A percentile compares a stretch with the other conserved stretches of the same genome.
Conservation (phyloP, 129 eudicot genomes). For the Saussurea involucrata region DNA sequence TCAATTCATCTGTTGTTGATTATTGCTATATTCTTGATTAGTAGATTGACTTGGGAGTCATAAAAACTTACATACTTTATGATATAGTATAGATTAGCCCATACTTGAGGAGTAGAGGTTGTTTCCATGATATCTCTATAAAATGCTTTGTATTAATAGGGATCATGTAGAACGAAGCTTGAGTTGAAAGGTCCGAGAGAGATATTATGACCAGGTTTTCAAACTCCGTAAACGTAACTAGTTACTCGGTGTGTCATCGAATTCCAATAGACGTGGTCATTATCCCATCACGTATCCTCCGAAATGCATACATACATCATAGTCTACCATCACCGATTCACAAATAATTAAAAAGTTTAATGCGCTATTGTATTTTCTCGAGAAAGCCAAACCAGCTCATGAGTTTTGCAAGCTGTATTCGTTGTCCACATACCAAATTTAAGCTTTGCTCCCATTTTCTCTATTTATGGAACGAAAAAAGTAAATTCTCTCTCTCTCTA, state of each 20-base stretch:
- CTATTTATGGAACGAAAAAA: conserved; percentile 15
- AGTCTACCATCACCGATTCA: conserved; percentile 29
- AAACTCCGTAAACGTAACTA: conserved; percentile 5
- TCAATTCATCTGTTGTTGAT: too few species aligned
- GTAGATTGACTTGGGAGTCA: too few species aligned
- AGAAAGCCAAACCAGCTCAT: conserved; percentile 24
- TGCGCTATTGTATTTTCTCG: conserved; percentile 21
- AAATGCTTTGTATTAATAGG: too few species aligned
- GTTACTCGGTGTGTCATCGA: conserved; percentile 11
- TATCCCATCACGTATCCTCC: conserved; percentile 20
- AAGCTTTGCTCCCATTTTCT: conserved; percentile 27
- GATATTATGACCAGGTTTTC: background rate
- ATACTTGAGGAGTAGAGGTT: too few species aligned
- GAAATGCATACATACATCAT: too few species aligned
- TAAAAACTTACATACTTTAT: too few species aligned
- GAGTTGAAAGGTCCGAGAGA: background rate
- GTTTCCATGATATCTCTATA: too few species aligned
- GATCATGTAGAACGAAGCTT: too few species aligned
- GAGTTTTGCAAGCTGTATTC: conserved; percentile 37
- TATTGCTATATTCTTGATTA: too few species aligned
- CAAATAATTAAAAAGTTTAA: conserved; percentile 32
- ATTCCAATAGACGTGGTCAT: conserved; percentile 12
- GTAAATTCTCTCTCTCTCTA: conserved; percentile 26
- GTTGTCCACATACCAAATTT: conserved; percentile 36
- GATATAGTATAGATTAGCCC: too few species aligned